phyloP scores from a whole-genome alignment of 2,329 filamentous ascomycete genomes.

The Akanthomyces muscarius region DNA sequence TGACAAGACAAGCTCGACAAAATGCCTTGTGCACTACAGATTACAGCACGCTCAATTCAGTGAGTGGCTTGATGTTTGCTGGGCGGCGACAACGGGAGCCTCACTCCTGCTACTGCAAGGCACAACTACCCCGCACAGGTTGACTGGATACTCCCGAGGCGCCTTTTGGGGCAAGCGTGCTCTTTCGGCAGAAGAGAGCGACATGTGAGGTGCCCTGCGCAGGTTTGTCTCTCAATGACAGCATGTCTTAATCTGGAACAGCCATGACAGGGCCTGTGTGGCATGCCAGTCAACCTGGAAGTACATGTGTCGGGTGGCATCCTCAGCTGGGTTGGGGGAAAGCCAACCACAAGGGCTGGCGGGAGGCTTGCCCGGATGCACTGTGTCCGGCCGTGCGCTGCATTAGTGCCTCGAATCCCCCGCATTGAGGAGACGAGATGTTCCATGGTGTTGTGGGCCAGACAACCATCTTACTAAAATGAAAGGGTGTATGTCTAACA shows the following conservation, averaged over 20 bases:
- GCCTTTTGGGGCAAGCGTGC: too few relatives aligned
- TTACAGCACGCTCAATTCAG: too few relatives aligned
- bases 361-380: slow-evolving; percentile 2
- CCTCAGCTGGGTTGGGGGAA: slow-evolving; percentile 3
- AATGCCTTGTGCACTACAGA: too few relatives aligned
- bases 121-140: neutral
- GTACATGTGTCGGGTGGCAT: neutral
- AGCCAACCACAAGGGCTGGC: too few relatives aligned
- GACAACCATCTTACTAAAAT: neutral
- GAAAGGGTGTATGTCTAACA: neutral
- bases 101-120: neutral
- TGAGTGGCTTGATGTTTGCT: too few relatives aligned
- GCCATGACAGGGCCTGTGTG: too few relatives aligned
- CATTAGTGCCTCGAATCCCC: neutral
- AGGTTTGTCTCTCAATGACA: too few relatives aligned
- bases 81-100: neutral
- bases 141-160: too few relatives aligned
- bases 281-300: too few relatives aligned
- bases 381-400: slow-evolving; percentile 1
- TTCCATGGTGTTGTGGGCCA: neutral
- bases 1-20: too few relatives aligned
- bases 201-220: too few relatives aligned
- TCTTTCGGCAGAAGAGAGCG: too few relatives aligned
- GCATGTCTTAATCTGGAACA: neutral
- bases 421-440: neutral